phyloP scores from a whole-genome alignment of 306 rosid species.

The Astragalus glycyphyllos region DNA sequence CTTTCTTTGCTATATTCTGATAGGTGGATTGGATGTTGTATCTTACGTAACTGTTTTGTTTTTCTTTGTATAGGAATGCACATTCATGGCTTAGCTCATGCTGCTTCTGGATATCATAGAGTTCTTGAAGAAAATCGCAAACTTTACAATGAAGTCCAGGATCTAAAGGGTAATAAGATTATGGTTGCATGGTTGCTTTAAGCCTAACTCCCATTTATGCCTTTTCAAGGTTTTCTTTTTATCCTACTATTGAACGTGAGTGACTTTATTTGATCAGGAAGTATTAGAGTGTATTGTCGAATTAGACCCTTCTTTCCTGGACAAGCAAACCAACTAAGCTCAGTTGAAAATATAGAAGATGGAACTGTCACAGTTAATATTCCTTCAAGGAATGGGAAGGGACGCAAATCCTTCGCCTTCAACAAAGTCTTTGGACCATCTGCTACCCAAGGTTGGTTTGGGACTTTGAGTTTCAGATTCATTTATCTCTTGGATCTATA shows the following conservation, averaged over 20 bases:
- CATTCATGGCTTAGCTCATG: conserved; percentile 78
- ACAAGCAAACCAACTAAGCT: conserved; percentile 65
- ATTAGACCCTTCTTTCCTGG: conserved; percentile 89
- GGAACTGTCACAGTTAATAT: conserved; percentile 70
- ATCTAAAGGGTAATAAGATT: conserved; percentile 81
- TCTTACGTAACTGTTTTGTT: conserved; percentile 17
- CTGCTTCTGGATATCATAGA: conserved; percentile 95
- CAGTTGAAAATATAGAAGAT: conserved; percentile 78
- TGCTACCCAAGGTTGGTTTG: conserved; percentile 80
- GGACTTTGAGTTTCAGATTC: conserved; percentile 3
- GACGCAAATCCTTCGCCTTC: conserved; percentile 73
- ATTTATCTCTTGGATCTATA: conserved; percentile 33
- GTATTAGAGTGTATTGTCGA: conserved; percentile 95
- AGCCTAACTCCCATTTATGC: conserved; percentile 15
- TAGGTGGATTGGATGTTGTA: conserved; percentile 2
- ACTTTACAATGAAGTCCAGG: conserved; percentile 94
- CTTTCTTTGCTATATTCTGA: conserved; percentile 14
- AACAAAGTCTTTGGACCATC: conserved; percentile 94
- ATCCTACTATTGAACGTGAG: conserved; percentile 9
- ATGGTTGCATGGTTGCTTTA: conserved; percentile 33
- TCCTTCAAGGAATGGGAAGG: conserved; percentile 86
- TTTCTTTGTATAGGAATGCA: conserved; percentile 64
- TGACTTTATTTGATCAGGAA: conserved; percentile 65
- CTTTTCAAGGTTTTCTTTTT: conserved; percentile 8
- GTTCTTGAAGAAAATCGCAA: conserved; percentile 96